Base-by-base conservation (phyloP, 257 asterid genomes). In the Paulownia fortunei region DNA sequence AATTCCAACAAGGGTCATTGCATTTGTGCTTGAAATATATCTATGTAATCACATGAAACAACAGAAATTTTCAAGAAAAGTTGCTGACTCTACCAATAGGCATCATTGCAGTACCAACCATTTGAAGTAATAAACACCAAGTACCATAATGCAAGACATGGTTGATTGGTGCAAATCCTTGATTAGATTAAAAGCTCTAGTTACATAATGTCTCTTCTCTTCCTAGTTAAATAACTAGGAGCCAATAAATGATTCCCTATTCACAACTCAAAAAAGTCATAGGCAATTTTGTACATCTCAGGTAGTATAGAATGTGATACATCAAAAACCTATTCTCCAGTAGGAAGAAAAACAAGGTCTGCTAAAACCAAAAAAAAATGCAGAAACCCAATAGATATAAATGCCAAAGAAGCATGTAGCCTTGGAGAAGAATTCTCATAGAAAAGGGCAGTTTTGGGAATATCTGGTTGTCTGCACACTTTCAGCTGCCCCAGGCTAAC, bases 381-480 rank as follows among this genome's bases (percentile, higher is more conserved):
- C 73, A 74, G 37, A 30, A 83, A 26, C 70, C 87, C 87, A 55
- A 80, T 3, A 67, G 78, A 56, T 74, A 85, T 62, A 36, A 83
- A 61, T 56, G 70, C 76, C 79, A 67, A 76, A 56, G 83, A 76
- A 78, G 27, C 69, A 72, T 46, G 69, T 7, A 32, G 66, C 26
- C 42, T 46, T 34, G 83, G 71, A 71, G 84, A 67, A 82, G 82
- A 79, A 74, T 46, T 81, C 24, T 73, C 87, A 56, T 76, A 59
- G 70, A 87, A 69, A 74, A 83, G 86, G 87, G 86, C 86, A 84
- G 83, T 82, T 76, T 82, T 74, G 84, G 90, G 82, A 82, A 83
- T 63, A 46, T 52, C 0, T 0, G 78, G 63, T 19, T 82, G 71
- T 41, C 78, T 76, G 80, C 98, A 92, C 36, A 83, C 72, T 69